A percentile compares a stretch with the other conserved stretches of the same genome.
These are phyloP conservation scores for Dipodascus albidus DNA, from an alignment of 805 yeast species.

Conservation along the genomic window DNA sequence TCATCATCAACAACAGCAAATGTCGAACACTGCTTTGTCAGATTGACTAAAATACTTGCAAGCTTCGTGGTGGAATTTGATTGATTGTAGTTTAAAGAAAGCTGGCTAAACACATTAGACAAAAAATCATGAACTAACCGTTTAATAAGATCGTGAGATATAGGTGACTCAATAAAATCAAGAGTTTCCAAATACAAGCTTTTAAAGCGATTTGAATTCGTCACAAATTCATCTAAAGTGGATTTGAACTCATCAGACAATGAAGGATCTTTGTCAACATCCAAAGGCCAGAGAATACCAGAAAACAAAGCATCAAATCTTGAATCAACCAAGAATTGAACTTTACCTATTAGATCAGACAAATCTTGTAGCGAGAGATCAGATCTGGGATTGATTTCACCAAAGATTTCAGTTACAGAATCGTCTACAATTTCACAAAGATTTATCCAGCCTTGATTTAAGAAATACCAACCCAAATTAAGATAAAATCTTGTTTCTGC, in stretches of 20 bases:
- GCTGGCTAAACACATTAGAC: conserved; percentile 33
- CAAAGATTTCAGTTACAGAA: conserved; percentile 50
- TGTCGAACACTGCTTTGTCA: conserved; percentile 51
- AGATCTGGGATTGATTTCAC: conserved; percentile 56
- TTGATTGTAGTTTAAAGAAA: conserved; percentile 17
- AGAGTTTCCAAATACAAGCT: conserved; percentile 33
- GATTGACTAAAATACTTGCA: conserved; percentile 60
- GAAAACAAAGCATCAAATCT: conserved; percentile 19
- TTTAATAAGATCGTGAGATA: conserved; percentile 28
- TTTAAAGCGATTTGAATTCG: conserved; percentile 18
- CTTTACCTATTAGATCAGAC: conserved; percentile 22
- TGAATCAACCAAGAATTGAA: conserved; percentile 28
- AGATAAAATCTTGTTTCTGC: conserved; percentile 65
- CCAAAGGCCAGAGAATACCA: conserved; percentile 39
- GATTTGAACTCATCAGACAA: conserved; percentile 14
- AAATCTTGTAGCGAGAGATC: conserved; percentile 58
- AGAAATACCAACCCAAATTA: conserved; percentile 87
- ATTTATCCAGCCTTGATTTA: conserved; percentile 72
- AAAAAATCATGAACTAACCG: conserved; percentile 34
- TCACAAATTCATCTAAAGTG: conserved; percentile 9
- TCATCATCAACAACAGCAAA: conserved; percentile 35
- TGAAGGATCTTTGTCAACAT: conserved; percentile 39
- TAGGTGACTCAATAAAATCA: conserved; percentile 31
- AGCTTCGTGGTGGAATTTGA: conserved; percentile 33
- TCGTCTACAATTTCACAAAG: conserved; percentile 42